Base-by-base conservation (phyloP, 305 asterid species). In the Solanum aculeatissimum region DNA sequence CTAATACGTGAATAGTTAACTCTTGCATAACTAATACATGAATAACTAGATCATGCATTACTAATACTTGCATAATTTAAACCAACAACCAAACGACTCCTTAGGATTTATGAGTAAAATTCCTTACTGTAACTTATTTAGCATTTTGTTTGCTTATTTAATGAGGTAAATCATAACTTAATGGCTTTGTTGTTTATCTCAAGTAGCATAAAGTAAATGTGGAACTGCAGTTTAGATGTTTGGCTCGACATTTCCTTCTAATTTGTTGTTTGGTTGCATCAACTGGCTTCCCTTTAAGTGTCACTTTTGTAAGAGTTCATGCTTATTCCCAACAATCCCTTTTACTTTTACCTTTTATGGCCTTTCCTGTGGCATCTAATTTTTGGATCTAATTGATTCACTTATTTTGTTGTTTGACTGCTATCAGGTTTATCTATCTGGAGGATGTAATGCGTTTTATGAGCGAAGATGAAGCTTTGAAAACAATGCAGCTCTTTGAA, bases 381-480 rank as follows among this genome's bases (percentile, higher is more conserved):
- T 72, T 14, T 75, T 12, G 12, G 12, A 23, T 58, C 35, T 29
- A 21, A 19, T 58, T 70, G 8, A 53, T 51, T 40, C 25, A 13
- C 72, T 14, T 49, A 45, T 35, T 42, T 53, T 79, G 42, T 25
- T 65, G 40, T 80, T 60, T 43, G 29, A 23, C 1, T 54, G 51
- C 78, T 40, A 10, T 27, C 75, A 90, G 90, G 69, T 86, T 74
- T 80, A 89, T 91, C 80, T 86, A 72, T 87, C 81, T 85, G 42
- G 88, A 88, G 57, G 93, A 91, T 77, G 62, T 91, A 32, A 68
- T 86, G 88, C 91, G 90, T 45, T 91, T 89, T 86, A 53, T 91
- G 88, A 83, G 87, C 13, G 92, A 90, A 75, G 93, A 91, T 57
- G 93, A 91, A 85, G 90, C 92, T 71, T 18, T 81, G 63, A 91